A percentile compares a stretch with the other conserved stretches of the same genome.
These are phyloP conservation scores for Oryza longistaminata DNA, from an alignment of 176 grass and related monocot species.

Conservation along the genomic window DNA sequence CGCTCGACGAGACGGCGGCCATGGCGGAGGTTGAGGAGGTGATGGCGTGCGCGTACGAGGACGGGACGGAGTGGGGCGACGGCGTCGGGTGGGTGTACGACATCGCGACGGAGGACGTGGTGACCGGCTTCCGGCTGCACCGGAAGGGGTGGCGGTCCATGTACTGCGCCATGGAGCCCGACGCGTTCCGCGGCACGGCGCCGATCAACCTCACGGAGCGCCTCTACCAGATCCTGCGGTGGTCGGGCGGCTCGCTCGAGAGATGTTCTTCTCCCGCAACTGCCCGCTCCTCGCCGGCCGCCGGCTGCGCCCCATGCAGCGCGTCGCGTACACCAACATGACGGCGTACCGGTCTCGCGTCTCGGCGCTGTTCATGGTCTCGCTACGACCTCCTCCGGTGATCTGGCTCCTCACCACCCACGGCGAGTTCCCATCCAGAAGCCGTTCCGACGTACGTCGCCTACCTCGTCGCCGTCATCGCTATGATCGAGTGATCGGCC, in stretches of 20 bases:
- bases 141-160: neutral
- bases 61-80: neutral
- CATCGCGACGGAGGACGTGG: constrained; percentile 12
- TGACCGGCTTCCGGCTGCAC: constrained; percentile 20
- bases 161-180: constrained; percentile 10
- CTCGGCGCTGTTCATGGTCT: neutral
- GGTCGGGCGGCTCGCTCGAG: neutral
- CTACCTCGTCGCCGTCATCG: neutral
- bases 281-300: neutral
- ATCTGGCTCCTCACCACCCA: neutral
- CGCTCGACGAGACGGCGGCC: neutral
- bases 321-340: constrained; percentile 18
- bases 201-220: no score
- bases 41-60: neutral
- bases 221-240: neutral
- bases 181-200: constrained; percentile 3
- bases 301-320: neutral
- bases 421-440: constrained; percentile 18
- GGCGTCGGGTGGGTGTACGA: neutral
- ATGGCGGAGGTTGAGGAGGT: neutral
- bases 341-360: constrained; percentile 2
- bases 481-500: neutral
- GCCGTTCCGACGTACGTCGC: neutral
- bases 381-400: neutral
- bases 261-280: neutral